Evolutionary conservation across 352 stramenopile genomes (phyloP).

Genomic region (Globisporangium polare): DNA sequence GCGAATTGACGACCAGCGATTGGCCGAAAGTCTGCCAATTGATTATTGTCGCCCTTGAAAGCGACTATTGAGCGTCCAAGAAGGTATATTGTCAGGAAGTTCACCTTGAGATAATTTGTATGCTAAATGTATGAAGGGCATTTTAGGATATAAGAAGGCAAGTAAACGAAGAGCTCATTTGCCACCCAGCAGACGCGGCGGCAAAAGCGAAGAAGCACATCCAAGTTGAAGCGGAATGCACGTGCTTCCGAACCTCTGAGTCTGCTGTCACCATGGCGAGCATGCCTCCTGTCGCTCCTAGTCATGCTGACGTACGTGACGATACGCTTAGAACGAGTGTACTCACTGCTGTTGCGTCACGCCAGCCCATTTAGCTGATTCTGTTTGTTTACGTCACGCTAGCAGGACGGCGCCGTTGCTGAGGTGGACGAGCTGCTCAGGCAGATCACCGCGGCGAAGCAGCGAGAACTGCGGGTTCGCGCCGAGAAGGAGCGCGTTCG

Average conservation of each 20-base stretch:
- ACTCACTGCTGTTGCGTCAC: not conserved
- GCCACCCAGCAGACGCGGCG: conserved; percentile 1
- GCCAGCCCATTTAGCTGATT: not conserved
- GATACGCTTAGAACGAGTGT: not conserved
- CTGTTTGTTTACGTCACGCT: not conserved
- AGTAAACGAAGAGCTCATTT: not conserved
- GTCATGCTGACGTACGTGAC: not conserved
- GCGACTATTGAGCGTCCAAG: not conserved
- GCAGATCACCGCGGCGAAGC: conserved; percentile 50
- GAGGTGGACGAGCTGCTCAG: conserved; percentile 58
- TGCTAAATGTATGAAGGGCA: not conserved
- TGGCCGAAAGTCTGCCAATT: conserved; percentile 8
- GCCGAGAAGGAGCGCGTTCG: conserved; percentile 67
- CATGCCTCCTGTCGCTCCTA: not conserved
- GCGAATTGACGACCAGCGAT: conserved; percentile 11
- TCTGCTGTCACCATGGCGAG: not conserved
- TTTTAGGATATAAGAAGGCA: not conserved
- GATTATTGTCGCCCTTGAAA: not conserved
- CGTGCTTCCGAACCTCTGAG: not conserved
- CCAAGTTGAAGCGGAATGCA: not conserved
- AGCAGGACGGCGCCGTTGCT: conserved; percentile 18
- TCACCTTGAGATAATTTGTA: not conserved
- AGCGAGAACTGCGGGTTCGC: conserved; percentile 57
- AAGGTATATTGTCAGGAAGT: too few relatives aligned
- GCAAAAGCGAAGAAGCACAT: too few relatives aligned